Evolutionary conservation across 441 rosid species (phyloP), one percentile per base, ranked within the genome.

Genomic region (Gossypium schwendimanii): DNA sequence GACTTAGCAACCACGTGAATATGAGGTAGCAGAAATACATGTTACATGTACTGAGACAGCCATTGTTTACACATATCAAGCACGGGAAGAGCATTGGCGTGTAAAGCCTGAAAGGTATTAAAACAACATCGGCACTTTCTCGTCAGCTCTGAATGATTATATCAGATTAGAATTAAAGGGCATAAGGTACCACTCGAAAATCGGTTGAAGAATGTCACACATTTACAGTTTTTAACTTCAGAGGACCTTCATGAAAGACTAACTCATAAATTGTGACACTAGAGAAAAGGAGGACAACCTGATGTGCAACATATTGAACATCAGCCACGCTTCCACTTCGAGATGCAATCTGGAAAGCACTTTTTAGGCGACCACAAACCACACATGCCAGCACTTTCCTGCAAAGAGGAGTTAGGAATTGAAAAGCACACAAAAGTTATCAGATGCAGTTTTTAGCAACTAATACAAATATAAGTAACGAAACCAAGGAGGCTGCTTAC

Each of bases 381-480:
- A 94, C 99, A 70, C 98, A 92, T 66, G 98, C 98, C 83, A 94
- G 84, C 82, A 94, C 98, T 79, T 92, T 94, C 84, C 99, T 92
- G 91, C 84, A 79, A n/a, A 54, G 64, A 70, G 78, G 75, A 73
- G 15, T 63, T 9, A 57, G 77, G 6, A 26, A 77, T 3, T 69
- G 10, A 33, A 26, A 18, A 2, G 44, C 39, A 62, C 2, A 63
- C 18, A 62, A 33, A 14, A 59, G 15, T 20, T 1, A 44, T 59
- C 44, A 59, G 41, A 71, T 71, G 21, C 24, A 4, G 60, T 10
- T 31, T 33, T 14, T 39, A 31, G 70, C 23, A 62, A 59, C 36
- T 45, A n/a, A 52, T 73, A 52, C 23, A 18, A 54, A 74, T 36
- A 64, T 11, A 74, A 59, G 49, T 50, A 20, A 50, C 9, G 26